These are phyloP conservation scores for Rhizopogon vesiculosus DNA, from an alignment of 768 basidiomycete species.

Conservation along the genomic window DNA sequence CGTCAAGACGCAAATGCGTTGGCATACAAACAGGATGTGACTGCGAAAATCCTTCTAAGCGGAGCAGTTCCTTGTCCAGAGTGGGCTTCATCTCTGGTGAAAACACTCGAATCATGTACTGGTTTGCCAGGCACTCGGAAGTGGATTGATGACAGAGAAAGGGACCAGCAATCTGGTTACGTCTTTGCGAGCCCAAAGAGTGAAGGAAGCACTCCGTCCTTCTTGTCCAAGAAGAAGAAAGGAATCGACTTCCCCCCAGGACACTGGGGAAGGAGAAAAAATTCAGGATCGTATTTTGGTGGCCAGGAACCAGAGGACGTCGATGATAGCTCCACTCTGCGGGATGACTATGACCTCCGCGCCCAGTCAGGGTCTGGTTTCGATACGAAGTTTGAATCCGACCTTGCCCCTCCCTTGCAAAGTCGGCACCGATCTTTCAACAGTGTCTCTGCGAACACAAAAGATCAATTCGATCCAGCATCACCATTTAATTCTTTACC, in stretches of 20 bases:
- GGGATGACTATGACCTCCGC: slow-evolving; percentile 25
- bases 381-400: slow-evolving; percentile 42
- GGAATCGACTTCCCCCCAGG: slow-evolving; percentile 53
- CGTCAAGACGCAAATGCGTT: slow-evolving; percentile 87
- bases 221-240: slow-evolving; percentile 42
- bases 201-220: slow-evolving; percentile 23
- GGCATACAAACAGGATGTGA: slow-evolving; percentile 74
- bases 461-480: slow-evolving; percentile 27
- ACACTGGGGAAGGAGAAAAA: slow-evolving; percentile 51
- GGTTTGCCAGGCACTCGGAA: slow-evolving; percentile 60
- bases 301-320: slow-evolving; percentile 16
- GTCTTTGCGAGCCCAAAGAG: slow-evolving; percentile 47
- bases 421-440: slow-evolving; percentile 16
- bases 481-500: slow-evolving; percentile 32
- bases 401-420: slow-evolving; percentile 30
- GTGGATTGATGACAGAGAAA: slow-evolving; percentile 59
- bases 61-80: slow-evolving; percentile 69
- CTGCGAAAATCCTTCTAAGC: slow-evolving; percentile 74
- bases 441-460: slow-evolving; percentile 13
- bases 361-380: slow-evolving; percentile 23
- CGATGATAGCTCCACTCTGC: slow-evolving; percentile 8
- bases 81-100: slow-evolving; percentile 76
- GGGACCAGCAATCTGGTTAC: slow-evolving; percentile 38
- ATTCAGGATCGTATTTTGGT: slow-evolving; percentile 53
- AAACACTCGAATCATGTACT: slow-evolving; percentile 68